A percentile compares a stretch with the other conserved stretches of the same genome.
phyloP scores from a whole-genome alignment of 495 filamentous ascomycete genomes.

The Aspergillus diversus region DNA sequence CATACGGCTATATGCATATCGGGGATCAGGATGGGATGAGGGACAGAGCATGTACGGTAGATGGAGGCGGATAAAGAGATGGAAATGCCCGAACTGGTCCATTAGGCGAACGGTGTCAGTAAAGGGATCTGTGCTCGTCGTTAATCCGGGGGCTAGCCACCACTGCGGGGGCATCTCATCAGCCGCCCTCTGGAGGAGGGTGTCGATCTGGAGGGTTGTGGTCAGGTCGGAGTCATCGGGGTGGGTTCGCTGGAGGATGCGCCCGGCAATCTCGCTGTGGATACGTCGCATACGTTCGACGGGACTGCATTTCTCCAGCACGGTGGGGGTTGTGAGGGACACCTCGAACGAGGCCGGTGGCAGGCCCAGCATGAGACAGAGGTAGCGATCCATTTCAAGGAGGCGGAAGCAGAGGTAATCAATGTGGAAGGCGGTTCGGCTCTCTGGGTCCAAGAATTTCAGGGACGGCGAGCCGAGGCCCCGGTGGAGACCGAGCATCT shows the following conservation, averaged over 20 bases:
- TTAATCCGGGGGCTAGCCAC: constrained; percentile 35
- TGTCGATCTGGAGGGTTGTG: constrained; percentile 44
- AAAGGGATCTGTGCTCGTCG: neutral
- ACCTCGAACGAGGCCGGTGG: constrained; percentile 42
- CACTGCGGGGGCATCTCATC: constrained; percentile 41
- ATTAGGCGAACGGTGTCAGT: constrained; percentile 26
- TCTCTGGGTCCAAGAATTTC: constrained; percentile 25
- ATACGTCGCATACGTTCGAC: constrained; percentile 32
- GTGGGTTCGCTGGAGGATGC: constrained; percentile 51
- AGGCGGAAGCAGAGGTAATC: constrained; percentile 35
- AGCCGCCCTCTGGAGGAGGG: constrained; percentile 44
- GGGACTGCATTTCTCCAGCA: constrained; percentile 19
- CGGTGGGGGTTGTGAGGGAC: constrained; percentile 25
- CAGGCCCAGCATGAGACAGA: constrained; percentile 54
- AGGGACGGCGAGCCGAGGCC: neutral
- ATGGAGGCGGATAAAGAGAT: constrained; percentile 37
- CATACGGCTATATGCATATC: constrained; percentile 37
- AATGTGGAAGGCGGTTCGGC: constrained; percentile 19
- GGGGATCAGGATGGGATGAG: constrained; percentile 13
- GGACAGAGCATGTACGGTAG: constrained; percentile 35
- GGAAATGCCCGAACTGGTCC: constrained; percentile 45
- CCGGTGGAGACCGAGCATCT: constrained; percentile 16
- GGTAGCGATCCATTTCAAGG: constrained; percentile 42
- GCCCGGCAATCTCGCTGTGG: constrained; percentile 33
- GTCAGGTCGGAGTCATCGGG: constrained; percentile 21